phyloP scores from a whole-genome alignment of 305 asterid species.

The Fraxinus dipetala region DNA sequence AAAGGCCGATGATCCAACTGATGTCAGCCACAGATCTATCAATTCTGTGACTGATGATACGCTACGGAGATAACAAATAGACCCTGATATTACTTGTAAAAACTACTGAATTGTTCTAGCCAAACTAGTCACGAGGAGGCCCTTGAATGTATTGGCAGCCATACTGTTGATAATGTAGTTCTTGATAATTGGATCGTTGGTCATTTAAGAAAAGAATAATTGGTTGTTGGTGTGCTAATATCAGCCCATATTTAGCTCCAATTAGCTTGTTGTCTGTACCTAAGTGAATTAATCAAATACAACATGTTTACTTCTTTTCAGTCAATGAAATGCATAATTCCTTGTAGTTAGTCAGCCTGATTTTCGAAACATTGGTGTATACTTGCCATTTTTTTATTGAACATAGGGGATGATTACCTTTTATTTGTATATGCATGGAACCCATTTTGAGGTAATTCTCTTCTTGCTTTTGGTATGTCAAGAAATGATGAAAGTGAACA shows the following conservation, averaged over 20 bases:
- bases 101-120: not conserved
- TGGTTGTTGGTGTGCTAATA: constrained; percentile 10
- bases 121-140: constrained; percentile 2
- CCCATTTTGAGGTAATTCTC: not conserved
- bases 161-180: constrained; percentile 22
- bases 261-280: constrained; percentile 12
- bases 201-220: constrained; percentile 1
- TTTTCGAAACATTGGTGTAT: not conserved
- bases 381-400: no score
- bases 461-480: not conserved
- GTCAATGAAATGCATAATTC: not conserved
- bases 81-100: not conserved
- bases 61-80: constrained; percentile 25
- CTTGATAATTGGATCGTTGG: constrained; percentile 10
- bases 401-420: not conserved
- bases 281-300: not conserved
- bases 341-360: not conserved
- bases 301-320: not conserved
- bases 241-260: constrained; percentile 2
- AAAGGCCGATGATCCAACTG: constrained; percentile 40
- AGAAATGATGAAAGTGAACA: not conserved
- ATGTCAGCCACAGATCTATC: constrained; percentile 22
- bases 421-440: not conserved
- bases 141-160: constrained; percentile 1
- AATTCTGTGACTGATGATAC: constrained; percentile 31